These are phyloP conservation scores for Myxozyma geophila DNA, from an alignment of 805 yeast species.

Conservation along the genomic window DNA sequence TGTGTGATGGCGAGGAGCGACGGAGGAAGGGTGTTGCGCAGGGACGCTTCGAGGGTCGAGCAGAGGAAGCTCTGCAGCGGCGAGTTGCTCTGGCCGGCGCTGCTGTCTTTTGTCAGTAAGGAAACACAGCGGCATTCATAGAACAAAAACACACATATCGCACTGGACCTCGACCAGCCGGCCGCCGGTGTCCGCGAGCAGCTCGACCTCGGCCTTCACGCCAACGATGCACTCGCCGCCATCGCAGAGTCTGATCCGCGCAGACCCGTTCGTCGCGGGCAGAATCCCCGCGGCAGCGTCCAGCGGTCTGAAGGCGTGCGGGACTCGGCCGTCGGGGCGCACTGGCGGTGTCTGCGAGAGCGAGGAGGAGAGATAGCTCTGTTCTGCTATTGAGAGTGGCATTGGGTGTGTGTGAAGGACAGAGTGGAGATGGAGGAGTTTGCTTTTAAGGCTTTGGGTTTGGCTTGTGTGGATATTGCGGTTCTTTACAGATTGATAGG, in stretches of 20 bases:
- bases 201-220: slow-evolving; percentile 80
- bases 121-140: background rate
- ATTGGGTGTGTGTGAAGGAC: slow-evolving; percentile 26
- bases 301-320: slow-evolving; percentile 79
- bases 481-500: background rate
- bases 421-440: background rate
- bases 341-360: slow-evolving; percentile 61
- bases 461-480: no score
- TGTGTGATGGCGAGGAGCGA: slow-evolving; percentile 65
- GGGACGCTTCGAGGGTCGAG: slow-evolving; percentile 60
- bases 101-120: background rate
- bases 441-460: background rate
- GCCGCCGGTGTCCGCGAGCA: slow-evolving; percentile 42
- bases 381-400: slow-evolving; percentile 48
- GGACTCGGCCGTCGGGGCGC: slow-evolving; percentile 84
- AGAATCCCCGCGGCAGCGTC: slow-evolving; percentile 81
- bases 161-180: slow-evolving; percentile 69
- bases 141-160: slow-evolving; percentile 22
- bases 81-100: slow-evolving; percentile 54
- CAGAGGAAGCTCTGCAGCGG: slow-evolving; percentile 66
- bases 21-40: slow-evolving; percentile 58
- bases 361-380: slow-evolving; percentile 73
- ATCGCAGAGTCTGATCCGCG: slow-evolving; percentile 81
- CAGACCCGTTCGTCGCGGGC: slow-evolving; percentile 90
- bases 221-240: slow-evolving; percentile 95